phyloP scores from a whole-genome alignment of 2,329 filamentous ascomycete genomes.

The Colletotrichum acutatum region DNA sequence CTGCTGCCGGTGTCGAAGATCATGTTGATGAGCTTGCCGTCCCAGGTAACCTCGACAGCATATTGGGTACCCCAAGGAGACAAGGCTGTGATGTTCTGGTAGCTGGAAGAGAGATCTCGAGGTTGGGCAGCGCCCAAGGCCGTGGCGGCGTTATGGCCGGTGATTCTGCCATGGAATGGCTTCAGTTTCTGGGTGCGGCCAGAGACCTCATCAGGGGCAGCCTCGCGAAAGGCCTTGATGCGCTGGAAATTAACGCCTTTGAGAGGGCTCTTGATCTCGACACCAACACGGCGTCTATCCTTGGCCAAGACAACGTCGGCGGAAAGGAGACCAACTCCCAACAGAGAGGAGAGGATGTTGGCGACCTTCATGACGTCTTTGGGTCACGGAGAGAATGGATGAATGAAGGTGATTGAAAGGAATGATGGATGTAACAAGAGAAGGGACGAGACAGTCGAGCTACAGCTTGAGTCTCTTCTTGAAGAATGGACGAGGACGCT shows the following conservation, averaged over 20 bases:
- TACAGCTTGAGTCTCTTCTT: background rate
- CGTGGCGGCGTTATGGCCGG: slow-evolving; percentile 44
- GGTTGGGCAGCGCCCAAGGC: slow-evolving; percentile 40
- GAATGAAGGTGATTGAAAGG: slow-evolving; percentile 14
- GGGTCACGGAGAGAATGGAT: background rate
- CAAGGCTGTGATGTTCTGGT: slow-evolving; percentile 52
- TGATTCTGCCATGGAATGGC: slow-evolving; percentile 40
- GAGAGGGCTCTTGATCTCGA: slow-evolving; percentile 48
- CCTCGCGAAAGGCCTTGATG: slow-evolving; percentile 42
- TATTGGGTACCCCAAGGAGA: slow-evolving; percentile 54
- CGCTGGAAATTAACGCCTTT: slow-evolving; percentile 52
- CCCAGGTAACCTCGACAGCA: slow-evolving; percentile 53
- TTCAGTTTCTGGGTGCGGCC: slow-evolving; percentile 47
- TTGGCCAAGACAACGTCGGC: slow-evolving; percentile 11
- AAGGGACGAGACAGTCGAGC: background rate
- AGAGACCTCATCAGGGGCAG: slow-evolving; percentile 43
- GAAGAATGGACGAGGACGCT: background rate
- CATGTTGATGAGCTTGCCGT: slow-evolving; percentile 51
- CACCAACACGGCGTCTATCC: slow-evolving; percentile 4
- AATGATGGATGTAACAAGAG: slow-evolving; percentile 9
- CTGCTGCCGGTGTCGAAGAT: slow-evolving; percentile 63
- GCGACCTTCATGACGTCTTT: slow-evolving; percentile 30
- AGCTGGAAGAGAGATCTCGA: slow-evolving; percentile 33
- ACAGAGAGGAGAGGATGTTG: slow-evolving; percentile 8
- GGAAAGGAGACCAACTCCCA: slow-evolving; percentile 16